Conservation (phyloP, 2,329 filamentous ascomycete genomes). For the Fusarium tupiense region DNA sequence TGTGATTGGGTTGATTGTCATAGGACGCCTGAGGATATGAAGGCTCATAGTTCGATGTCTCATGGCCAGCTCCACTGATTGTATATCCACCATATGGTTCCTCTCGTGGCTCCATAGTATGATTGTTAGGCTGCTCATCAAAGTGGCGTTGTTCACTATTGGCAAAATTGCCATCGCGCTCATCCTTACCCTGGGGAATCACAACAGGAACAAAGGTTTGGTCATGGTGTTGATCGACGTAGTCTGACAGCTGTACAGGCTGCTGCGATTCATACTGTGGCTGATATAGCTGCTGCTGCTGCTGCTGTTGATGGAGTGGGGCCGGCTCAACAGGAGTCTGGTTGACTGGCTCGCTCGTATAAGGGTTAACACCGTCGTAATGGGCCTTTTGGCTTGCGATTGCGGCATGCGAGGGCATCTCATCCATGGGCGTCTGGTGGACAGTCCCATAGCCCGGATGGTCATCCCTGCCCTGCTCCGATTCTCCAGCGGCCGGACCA, state of each 20-base stretch:
- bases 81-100: conserved; percentile 10
- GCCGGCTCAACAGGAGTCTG: conserved; percentile 22
- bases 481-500: conserved; percentile 41
- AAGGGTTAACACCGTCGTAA: conserved; percentile 67
- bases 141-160: conserved; percentile 8
- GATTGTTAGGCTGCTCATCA: conserved; percentile 11
- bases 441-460: conserved; percentile 57
- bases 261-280: conserved; percentile 18
- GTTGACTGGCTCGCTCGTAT: conserved; percentile 58
- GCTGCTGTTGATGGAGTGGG: conserved; percentile 25
- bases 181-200: conserved; percentile 29
- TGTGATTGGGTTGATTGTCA: conserved; percentile 16
- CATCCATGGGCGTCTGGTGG: conserved; percentile 56
- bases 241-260: conserved; percentile 26
- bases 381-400: conserved; percentile 61
- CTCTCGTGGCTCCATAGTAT: conserved; percentile 15
- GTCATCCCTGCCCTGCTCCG: conserved; percentile 47
- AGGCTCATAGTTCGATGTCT: conserved; percentile 4
- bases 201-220: conserved; percentile 36
- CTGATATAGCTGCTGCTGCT: conserved; percentile 10
- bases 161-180: conserved; percentile 4
- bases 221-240: conserved; percentile 24
- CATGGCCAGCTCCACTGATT: conserved; percentile 2
- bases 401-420: conserved; percentile 61
- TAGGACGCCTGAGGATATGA: conserved; percentile 15